Evolutionary conservation across 2,329 filamentous ascomycete species (phyloP), one percentile per base, ranked within the genome.

Genomic region (Passalora sequoiae): DNA sequence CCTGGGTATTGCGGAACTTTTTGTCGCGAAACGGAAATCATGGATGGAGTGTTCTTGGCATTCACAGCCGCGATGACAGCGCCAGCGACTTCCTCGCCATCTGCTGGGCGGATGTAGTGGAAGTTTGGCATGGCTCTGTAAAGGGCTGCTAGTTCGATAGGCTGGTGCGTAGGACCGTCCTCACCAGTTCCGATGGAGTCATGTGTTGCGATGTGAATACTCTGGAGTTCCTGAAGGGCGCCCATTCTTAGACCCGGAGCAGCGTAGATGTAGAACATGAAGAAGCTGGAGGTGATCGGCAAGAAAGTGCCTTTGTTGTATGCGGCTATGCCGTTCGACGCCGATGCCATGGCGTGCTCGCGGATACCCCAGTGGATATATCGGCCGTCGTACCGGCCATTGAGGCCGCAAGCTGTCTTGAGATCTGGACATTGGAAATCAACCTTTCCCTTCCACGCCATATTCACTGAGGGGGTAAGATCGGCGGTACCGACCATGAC

Each of bases 341-440:
- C 74, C 21, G 72, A 63, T 2, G 69, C 70, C 79, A 83, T 82
- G 42, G 77, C 77, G 55, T 81, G 77, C 52, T 81, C 77, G 4
- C 78, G 73, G 41, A 81, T 73, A 28, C 77, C 78, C 58, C 71
- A 81, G 59, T 77, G 77, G 50, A 81, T 66, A 49, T 71, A 71
- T 6, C 70, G 66, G 16, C 69, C 70, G 2, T 60, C 57, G 52
- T 75, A 75, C 60, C 74, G 64, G 30, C 78, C 80, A 49, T 75
- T 75, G 53, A 75, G 71, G 5, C 74, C 74, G 47, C 71, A 60
- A 2, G 58, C 51, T 13, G 60, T 58, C 8, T 49, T 46, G 15
- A 62, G 54, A 22, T 60, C 52, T 9, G 62, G 61, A 58, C 66
- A 57, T 25, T 76, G 73, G 58, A 75, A 75, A 53, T 74, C 71